These are phyloP conservation scores for Phellinidium pouzarii DNA, from an alignment of 1,284 basidiomycete genomes.

Conservation along the genomic window DNA sequence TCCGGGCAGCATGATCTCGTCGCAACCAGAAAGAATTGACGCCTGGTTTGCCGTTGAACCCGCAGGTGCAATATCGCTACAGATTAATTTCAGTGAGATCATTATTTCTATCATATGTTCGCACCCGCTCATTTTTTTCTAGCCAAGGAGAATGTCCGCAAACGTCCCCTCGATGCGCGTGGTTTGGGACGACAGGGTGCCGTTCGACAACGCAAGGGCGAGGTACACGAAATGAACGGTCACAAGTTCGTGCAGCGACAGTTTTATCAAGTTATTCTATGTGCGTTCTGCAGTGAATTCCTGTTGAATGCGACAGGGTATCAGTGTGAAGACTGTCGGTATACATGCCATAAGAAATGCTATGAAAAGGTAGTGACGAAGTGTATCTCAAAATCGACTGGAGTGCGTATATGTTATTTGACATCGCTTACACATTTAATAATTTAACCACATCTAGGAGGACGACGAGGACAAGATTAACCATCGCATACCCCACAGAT, in stretches of 20 bases:
- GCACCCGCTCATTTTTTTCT: conserved; percentile 20
- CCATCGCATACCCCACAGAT: conserved; percentile 97
- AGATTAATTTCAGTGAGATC: conserved; percentile 82
- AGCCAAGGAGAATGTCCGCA: conserved; percentile 97
- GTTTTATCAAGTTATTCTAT: conserved; percentile 98
- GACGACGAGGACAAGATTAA: conserved; percentile 99
- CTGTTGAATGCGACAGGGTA: conserved; percentile 95
- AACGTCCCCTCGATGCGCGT: conserved; percentile 86
- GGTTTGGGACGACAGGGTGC: conserved; percentile 97
- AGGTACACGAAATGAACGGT: conserved; percentile 99
- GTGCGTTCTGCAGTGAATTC: conserved; percentile 97
- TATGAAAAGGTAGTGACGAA: conserved; percentile 99
- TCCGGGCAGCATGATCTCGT: conserved; percentile 14
- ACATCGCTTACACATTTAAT: conserved; percentile 8
- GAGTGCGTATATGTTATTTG: conserved; percentile 47
- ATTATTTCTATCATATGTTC: conserved; percentile 8
- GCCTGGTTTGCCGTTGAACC: conserved; percentile 98
- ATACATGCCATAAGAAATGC: conserved; percentile 99
- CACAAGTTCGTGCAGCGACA: conserved; percentile 97
- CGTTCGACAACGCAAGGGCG: conserved; percentile 95
- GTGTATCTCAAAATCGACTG: conserved; percentile 95
- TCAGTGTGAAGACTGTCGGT: conserved; percentile 99
- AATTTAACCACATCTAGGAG: conserved; percentile 44
- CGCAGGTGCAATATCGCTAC: conserved; percentile 85
- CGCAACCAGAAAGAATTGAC: conserved; percentile 77